A percentile compares a stretch with the other conserved stretches of the same genome.
Conservation (phyloP, 106 monocot species). For the Apostasia ramifera region DNA sequence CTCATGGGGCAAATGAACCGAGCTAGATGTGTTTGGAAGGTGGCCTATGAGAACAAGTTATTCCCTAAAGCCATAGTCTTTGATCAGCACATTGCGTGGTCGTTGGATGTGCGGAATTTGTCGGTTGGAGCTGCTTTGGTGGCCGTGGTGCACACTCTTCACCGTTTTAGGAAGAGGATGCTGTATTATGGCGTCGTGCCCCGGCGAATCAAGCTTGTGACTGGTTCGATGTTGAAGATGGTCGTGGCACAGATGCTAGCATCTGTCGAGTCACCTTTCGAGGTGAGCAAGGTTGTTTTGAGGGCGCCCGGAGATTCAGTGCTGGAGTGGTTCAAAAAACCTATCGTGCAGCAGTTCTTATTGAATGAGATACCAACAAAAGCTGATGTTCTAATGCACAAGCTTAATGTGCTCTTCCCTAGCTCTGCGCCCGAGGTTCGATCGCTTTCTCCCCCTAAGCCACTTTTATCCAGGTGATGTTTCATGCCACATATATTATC, state of each 20-base stretch:
- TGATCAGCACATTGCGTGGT: constrained; percentile 99
- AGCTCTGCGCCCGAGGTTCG: constrained; percentile 84
- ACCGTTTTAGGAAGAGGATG: constrained; percentile 98
- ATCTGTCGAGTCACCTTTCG: constrained; percentile 83
- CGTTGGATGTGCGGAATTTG: constrained; percentile 72
- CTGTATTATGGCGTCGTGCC: constrained; percentile 95
- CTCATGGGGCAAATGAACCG: constrained; percentile 95
- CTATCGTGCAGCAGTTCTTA: constrained; percentile 92
- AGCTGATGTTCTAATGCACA: constrained; percentile 85
- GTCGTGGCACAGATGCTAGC: constrained; percentile 76
- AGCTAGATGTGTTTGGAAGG: constrained; percentile 95
- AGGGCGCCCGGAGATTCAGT: constrained; percentile 84
- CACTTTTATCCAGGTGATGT: constrained; percentile 21
- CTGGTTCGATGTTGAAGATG: constrained; percentile 81
- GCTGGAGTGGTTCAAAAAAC: constrained; percentile 96
- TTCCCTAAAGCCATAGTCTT: constrained; percentile 98
- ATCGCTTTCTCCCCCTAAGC: constrained; percentile 39
- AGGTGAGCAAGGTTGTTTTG: constrained; percentile 95
- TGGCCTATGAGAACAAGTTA: constrained; percentile 90
- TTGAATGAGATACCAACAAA: constrained; percentile 91
- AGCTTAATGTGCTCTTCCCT: constrained; percentile 86
- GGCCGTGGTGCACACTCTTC: constrained; percentile 85
- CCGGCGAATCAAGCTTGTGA: constrained; percentile 79
- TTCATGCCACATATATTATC: neutral
- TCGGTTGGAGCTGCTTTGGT: constrained; percentile 91